Conservation (phyloP, 2,329 filamentous ascomycete species). For the Xylaria sp. region DNA sequence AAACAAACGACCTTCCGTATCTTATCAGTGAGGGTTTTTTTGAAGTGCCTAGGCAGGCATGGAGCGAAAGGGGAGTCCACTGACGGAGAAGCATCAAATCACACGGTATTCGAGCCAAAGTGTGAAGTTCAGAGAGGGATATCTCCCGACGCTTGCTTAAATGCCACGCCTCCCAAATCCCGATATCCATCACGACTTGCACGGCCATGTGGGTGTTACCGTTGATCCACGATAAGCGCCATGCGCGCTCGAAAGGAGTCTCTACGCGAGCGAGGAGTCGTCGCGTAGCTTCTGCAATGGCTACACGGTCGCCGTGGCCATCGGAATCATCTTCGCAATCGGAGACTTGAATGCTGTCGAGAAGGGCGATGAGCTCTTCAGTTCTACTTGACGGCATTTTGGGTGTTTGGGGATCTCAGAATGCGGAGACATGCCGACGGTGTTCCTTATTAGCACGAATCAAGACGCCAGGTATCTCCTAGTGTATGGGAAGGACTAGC, state of each 20-base stretch:
- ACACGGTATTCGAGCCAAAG: slow-evolving; percentile 23
- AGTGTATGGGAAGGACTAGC: slow-evolving; percentile 15
- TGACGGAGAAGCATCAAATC: slow-evolving; percentile 33
- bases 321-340: slow-evolving; percentile 3
- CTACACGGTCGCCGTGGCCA: slow-evolving; percentile 11
- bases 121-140: slow-evolving; percentile 22
- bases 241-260: slow-evolving; percentile 35
- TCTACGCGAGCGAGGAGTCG: slow-evolving; percentile 31
- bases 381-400: slow-evolving; percentile 21
- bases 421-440: slow-evolving; percentile 1
- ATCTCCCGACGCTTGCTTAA: slow-evolving; percentile 23
- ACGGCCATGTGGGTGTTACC: slow-evolving; percentile 19
- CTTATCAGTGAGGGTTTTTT: not conserved
- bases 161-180: slow-evolving; percentile 30
- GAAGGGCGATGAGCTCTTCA: slow-evolving; percentile 15
- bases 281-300: slow-evolving; percentile 20
- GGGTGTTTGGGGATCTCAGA: not conserved
- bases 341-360: slow-evolving; percentile 15
- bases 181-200: slow-evolving; percentile 27
- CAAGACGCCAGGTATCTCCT: slow-evolving; percentile 7
- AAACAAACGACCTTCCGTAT: slow-evolving; percentile 32
- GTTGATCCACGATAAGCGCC: slow-evolving; percentile 32
- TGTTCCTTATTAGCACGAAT: slow-evolving; percentile 7
- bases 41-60: not conserved
- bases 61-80: not conserved